Evolutionary conservation across 495 filamentous ascomycete species (phyloP), one percentile per base, ranked within the genome.

Genomic region (Penicillium daleae): DNA sequence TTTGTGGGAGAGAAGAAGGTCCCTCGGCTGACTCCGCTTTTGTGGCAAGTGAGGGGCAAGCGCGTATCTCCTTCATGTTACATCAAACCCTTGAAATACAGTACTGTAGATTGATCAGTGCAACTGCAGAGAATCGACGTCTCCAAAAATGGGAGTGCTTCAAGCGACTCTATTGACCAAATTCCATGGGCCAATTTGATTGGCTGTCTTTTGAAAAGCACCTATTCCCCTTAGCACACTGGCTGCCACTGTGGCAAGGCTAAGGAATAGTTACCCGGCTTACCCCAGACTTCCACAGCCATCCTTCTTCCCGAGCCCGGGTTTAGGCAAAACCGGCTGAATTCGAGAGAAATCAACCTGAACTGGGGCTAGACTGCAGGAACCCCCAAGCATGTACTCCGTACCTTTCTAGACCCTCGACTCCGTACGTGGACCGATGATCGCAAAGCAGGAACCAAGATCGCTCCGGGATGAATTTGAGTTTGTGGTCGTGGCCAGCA

Each of bases 271-370:
- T 35, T 21, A 46, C 19, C 42, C 42, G 42, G 21, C 24, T 46
- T 46, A 46, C 42, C 49, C 49, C 49, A 32, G 49, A 52, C 49
- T n/a, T 15, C 27, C 39, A 48, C 56, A 13, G 2, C 12, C 9
- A 17, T n/a, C 26, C n/a, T 13, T n/a, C 26, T 32, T 5, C 40
- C 32, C 48, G 32, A 17, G 26, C 17, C 55, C 29, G 31, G n/a
- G 49, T 59, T 63, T 63, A 63, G 61, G 61, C 61, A 63, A 50
- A 63, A 63, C 33, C 8, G 59, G 56, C 53, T 24, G 24, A n/a
- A 58, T 46, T 3, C 19, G 10, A 1, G 7, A 22, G 9, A 46
- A 12, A 44, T 53, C 31, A 62, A 44, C 61, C 56, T 29, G 54
- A 6, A 17, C 4, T 24, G 6, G 39, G 61, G 56, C 37, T 63